Conservation (phyloP, 805 yeast genomes). For the Diddensiella santjacobensis region DNA sequence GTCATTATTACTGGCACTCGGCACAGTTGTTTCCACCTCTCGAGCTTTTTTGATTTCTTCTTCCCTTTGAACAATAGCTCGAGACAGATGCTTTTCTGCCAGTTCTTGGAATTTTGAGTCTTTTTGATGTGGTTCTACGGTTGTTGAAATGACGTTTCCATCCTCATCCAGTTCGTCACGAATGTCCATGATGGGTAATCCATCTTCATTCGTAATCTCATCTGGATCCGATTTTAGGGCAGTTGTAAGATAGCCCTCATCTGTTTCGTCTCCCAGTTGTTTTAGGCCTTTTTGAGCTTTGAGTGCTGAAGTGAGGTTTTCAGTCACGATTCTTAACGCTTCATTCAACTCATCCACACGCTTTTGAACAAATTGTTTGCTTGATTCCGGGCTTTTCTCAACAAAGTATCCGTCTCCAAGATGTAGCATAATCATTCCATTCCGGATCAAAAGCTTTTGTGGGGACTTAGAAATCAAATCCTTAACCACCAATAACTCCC, state of each 20-base stretch:
- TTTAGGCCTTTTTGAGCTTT: slow-evolving; percentile 13
- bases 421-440: slow-evolving; percentile 14
- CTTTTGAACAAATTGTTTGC: slow-evolving; percentile 21
- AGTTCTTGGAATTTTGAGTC: slow-evolving; percentile 27
- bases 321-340: slow-evolving; percentile 17
- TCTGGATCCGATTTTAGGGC: slow-evolving; percentile 34
- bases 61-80: slow-evolving; percentile 11
- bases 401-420: slow-evolving; percentile 33
- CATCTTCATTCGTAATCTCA: slow-evolving; percentile 39
- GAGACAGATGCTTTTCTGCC: slow-evolving; percentile 24
- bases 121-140: slow-evolving; percentile 40
- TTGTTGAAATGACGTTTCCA: slow-evolving; percentile 57
- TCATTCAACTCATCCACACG: slow-evolving; percentile 13
- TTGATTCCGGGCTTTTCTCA: slow-evolving; percentile 20
- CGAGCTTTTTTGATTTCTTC: background rate
- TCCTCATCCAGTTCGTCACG: slow-evolving; percentile 80
- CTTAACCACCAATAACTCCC: slow-evolving; percentile 6
- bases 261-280: slow-evolving; percentile 5
- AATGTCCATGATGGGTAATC: slow-evolving; percentile 71
- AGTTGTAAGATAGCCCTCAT: slow-evolving; percentile 26
- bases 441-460: background rate
- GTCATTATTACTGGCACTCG: too few species aligned
- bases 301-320: slow-evolving; percentile 19
- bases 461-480: background rate
- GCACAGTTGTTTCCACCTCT: background rate